phyloP scores from a whole-genome alignment of 208 protist species.

The Trypanosoma lewisi region DNA sequence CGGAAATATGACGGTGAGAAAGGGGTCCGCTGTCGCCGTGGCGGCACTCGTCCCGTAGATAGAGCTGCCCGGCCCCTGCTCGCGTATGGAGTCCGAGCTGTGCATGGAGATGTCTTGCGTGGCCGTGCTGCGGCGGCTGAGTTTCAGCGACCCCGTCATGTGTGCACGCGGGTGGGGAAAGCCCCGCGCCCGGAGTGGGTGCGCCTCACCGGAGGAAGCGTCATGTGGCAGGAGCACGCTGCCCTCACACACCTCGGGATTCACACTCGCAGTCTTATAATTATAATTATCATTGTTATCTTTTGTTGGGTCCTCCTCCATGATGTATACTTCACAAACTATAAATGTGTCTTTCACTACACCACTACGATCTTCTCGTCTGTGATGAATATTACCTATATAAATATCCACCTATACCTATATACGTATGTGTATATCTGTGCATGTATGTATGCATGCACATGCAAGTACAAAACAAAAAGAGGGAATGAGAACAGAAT shows the following conservation, averaged over 20 bases:
- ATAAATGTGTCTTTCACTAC: no score
- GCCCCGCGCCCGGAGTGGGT: conserved; percentile 7
- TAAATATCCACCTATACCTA: neutral
- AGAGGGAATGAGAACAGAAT: no score
- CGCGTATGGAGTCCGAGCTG: conserved; percentile 5
- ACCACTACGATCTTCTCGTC: no score
- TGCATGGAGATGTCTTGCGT: neutral
- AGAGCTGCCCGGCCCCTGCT: neutral
- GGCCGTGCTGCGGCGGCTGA: conserved; percentile 1
- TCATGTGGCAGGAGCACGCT: neutral
- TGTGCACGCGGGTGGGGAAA: conserved; percentile 3
- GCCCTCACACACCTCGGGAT: neutral
- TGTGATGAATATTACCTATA: no score
- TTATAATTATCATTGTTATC: no score
- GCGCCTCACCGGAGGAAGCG: neutral
- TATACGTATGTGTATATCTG: conserved; percentile 4
- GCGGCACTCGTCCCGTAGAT: neutral
- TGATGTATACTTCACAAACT: no score
- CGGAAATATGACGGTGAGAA: conserved; percentile 50
- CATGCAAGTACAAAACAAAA: no score
- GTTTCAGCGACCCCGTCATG: neutral
- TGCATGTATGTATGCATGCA: neutral
- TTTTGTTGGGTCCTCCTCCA: no score
- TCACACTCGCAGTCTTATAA: neutral
- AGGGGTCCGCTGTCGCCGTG: conserved; percentile 10